phyloP scores from a whole-genome alignment of 129 eudicot species.

The Escallonia herrerae region DNA sequence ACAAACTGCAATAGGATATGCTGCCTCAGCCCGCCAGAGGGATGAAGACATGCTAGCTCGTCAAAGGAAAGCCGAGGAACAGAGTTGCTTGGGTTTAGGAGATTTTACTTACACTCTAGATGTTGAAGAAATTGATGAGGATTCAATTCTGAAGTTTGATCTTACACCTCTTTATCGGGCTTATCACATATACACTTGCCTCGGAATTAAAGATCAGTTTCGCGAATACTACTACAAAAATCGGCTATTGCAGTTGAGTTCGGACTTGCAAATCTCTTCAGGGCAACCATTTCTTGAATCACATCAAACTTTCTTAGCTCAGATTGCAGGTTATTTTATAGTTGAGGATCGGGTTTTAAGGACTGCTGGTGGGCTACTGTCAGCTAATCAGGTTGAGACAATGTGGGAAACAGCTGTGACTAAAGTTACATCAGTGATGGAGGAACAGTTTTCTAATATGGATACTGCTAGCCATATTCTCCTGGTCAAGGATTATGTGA shows the following conservation, averaged over 20 bases:
- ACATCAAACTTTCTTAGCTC: constrained; percentile 67
- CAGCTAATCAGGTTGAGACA: constrained; percentile 63
- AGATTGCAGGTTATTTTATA: constrained; percentile 76
- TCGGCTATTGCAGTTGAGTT: constrained; percentile 67
- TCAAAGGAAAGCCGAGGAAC: constrained; percentile 85
- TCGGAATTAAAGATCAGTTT: constrained; percentile 64
- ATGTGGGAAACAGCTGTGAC: constrained; percentile 89
- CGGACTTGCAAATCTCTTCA: constrained; percentile 81
- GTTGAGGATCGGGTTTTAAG: constrained; percentile 92
- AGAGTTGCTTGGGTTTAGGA: constrained; percentile 53
- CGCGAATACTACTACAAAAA: constrained; percentile 89
- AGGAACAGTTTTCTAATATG: constrained; percentile 63
- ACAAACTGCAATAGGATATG: constrained; percentile 69
- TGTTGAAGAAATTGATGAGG: constrained; percentile 68
- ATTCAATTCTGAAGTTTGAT: constrained; percentile 54
- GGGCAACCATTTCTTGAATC: constrained; percentile 69
- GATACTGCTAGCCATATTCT: constrained; percentile 71
- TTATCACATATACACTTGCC: constrained; percentile 68
- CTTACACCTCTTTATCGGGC: constrained; percentile 85
- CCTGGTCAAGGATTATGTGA: constrained; percentile 79
- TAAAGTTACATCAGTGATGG: constrained; percentile 54
- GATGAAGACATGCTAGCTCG: constrained; percentile 81
- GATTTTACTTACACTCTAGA: constrained; percentile 70
- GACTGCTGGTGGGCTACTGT: constrained; percentile 78
- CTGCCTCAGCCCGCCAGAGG: constrained; percentile 79